Base-by-base conservation (phyloP, 768 basidiomycete species). In the Naganishia vaughanmartiniae region DNA sequence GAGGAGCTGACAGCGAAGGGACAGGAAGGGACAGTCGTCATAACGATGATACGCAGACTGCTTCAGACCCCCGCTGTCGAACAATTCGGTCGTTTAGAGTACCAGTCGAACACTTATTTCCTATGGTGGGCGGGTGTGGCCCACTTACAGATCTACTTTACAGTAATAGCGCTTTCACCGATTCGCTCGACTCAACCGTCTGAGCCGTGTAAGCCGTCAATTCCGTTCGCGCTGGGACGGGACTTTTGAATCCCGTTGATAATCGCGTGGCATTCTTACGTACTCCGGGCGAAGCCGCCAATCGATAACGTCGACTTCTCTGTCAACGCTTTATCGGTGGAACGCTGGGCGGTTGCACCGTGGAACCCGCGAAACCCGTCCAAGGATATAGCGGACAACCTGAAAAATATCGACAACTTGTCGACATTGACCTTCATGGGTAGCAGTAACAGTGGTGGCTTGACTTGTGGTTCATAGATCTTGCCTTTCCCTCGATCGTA, bases 391-490 rank as follows among this genome's bases (percentile, higher is more conserved):
- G 12, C 48, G 48, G 48, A 51, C 21, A 51, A 26, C 48, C 48
- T 51, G 48, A 12, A 51, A 51, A 51, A 51, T 51, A 51, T 51
- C 48, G 48, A 51, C 48, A 51, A 51, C n/a, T n/a, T 51, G 24
- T 51, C 48, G 48, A 51, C 48, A 51, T 51, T 51, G 24, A 51
- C 21, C 48, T 51, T 51, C n/a, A 51, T 51, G 21, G n/a, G 48
- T 51, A 51, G n/a, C 48, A 51, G 48, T 26, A 51, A 51, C 17
- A 26, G 12, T 24, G 21, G 19, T 51, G 48, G 48, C 48, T 51
- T 51, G 21, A 51, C 9, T 42, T 51, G 7, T 51, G 12, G 2
- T 6, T 6, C 21, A n/a, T 21, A 51, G 24, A n/a, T 51, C 24
- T 51, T 12, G 24, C n/a, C 21, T 21, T 12, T n/a, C 7, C n/a